Evolutionary conservation across 2,329 filamentous ascomycete genomes (phyloP).

Genomic region (Verticillium isaacii): DNA sequence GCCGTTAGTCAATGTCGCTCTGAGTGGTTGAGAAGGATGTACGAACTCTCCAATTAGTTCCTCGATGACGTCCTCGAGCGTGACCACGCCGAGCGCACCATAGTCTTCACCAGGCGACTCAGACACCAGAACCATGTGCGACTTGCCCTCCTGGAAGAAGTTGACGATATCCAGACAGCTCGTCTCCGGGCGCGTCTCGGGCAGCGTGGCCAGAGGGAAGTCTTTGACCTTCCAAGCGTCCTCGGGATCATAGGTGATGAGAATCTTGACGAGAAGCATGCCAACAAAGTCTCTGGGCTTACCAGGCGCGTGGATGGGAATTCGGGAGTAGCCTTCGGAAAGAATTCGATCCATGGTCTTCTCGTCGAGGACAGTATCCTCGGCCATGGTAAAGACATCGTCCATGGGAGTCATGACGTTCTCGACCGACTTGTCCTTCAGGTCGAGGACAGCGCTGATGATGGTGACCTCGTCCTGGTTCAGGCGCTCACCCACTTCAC

Average conservation of each 20-base stretch:
- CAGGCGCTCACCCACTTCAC: slow-evolving; percentile 78
- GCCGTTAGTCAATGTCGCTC: slow-evolving; percentile 15
- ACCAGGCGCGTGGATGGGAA: slow-evolving; percentile 85
- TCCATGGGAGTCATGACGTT: slow-evolving; percentile 99
- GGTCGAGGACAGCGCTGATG: slow-evolving; percentile 90
- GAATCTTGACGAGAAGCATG: slow-evolving; percentile 97
- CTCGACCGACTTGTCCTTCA: slow-evolving; percentile 93
- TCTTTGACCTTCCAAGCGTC: slow-evolving; percentile 82
- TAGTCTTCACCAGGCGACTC: slow-evolving; percentile 84
- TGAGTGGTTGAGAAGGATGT: slow-evolving; percentile 7
- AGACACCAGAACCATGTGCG: slow-evolving; percentile 96
- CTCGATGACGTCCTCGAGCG: slow-evolving; percentile 95
- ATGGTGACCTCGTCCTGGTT: slow-evolving; percentile 99
- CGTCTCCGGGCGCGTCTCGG: slow-evolving; percentile 90
- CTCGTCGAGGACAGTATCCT: slow-evolving; percentile 89
- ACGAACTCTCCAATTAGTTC: slow-evolving; percentile 95
- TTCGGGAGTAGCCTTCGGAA: slow-evolving; percentile 89
- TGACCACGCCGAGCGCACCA: slow-evolving; percentile 89
- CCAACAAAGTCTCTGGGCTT: slow-evolving; percentile 87
- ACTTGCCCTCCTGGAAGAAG: slow-evolving; percentile 99
- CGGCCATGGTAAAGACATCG: slow-evolving; percentile 95
- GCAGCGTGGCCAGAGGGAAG: slow-evolving; percentile 87
- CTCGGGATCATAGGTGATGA: slow-evolving; percentile 97
- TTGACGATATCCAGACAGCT: slow-evolving; percentile 98
- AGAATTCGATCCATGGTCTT: slow-evolving; percentile 91